Conservation (phyloP, 2,329 filamentous ascomycete genomes). For the Neospermospora avenae region DNA sequence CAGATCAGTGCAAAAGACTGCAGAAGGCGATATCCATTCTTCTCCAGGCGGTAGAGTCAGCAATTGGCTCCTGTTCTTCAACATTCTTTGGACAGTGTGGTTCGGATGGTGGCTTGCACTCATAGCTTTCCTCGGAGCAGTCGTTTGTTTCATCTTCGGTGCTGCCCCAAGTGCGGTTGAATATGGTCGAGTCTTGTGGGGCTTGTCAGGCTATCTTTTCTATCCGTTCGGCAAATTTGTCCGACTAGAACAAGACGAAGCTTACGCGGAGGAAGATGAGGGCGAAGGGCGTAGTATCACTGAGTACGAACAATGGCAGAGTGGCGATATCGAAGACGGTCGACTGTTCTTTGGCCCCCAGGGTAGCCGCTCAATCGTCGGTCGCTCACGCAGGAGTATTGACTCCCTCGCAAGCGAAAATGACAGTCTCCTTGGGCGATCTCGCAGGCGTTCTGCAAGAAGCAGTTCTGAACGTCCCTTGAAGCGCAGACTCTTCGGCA, state of each 20-base stretch:
- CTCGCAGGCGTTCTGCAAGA: slow-evolving; percentile 48
- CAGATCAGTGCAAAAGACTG: slow-evolving; percentile 91
- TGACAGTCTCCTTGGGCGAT: slow-evolving; percentile 77
- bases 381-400: slow-evolving; percentile 80
- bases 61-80: slow-evolving; percentile 81
- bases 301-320: slow-evolving; percentile 99
- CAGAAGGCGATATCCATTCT: slow-evolving; percentile 95
- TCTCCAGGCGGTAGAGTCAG: slow-evolving; percentile 84
- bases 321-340: slow-evolving; percentile 91
- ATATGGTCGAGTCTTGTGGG: slow-evolving; percentile 83
- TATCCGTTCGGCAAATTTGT: slow-evolving; percentile 98
- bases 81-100: slow-evolving; percentile 81
- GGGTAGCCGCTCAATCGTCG: slow-evolving; percentile 72
- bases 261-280: slow-evolving; percentile 90
- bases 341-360: slow-evolving; percentile 89
- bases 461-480: slow-evolving; percentile 44
- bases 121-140: slow-evolving; percentile 69
- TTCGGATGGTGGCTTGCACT: slow-evolving; percentile 96
- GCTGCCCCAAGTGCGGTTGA: slow-evolving; percentile 76
- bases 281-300: slow-evolving; percentile 96
- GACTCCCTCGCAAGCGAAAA: slow-evolving; percentile 83
- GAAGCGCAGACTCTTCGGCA: slow-evolving; percentile 88
- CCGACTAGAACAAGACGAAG: slow-evolving; percentile 87
- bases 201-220: slow-evolving; percentile 80
- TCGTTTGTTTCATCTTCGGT: slow-evolving; percentile 75